These are phyloP conservation scores for Trichophyton verrucosum DNA, from an alignment of 2,329 filamentous ascomycete genomes.

Conservation along the genomic window DNA sequence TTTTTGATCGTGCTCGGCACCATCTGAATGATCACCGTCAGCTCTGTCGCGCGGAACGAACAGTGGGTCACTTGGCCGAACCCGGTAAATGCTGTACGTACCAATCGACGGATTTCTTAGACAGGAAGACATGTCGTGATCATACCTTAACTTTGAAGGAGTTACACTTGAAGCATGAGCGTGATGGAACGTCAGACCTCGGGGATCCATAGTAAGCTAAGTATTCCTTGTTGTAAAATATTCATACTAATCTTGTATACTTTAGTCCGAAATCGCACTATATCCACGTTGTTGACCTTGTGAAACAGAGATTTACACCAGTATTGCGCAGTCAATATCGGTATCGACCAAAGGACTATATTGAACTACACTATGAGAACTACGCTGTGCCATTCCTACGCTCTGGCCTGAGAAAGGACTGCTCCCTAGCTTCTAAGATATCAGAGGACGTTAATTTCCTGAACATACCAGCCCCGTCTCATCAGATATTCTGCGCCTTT, in stretches of 20 bases:
- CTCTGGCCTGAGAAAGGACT: conserved; percentile 6
- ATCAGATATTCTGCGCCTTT: conserved; percentile 10
- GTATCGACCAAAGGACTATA: conserved; percentile 4
- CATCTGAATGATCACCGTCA: not conserved
- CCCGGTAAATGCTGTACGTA: not conserved
- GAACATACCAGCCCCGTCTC: conserved; percentile 6
- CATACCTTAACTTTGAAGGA: conserved; percentile 9
- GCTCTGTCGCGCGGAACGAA: not conserved
- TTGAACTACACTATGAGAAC: conserved; percentile 11
- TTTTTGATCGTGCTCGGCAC: not conserved
- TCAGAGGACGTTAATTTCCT: conserved; percentile 1
- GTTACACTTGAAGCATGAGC: conserved; percentile 3
- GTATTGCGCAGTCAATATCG: conserved; percentile 10
- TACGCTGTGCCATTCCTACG: conserved; percentile 10
- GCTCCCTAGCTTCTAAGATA: conserved; percentile 4
- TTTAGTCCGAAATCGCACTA: conserved; percentile 12
- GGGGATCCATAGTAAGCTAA: conserved; percentile 8
- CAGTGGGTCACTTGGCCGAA: not conserved
- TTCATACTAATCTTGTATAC: not conserved
- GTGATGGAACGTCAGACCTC: not conserved
- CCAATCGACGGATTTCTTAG: not conserved
- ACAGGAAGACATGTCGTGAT: conserved; percentile 6
- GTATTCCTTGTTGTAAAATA: not conserved
- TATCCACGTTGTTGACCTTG: conserved; percentile 9
- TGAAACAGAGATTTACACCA: conserved; percentile 7